Evolutionary conservation across 306 rosid genomes (phyloP).

Genomic region (Lagenaria siceraria): DNA sequence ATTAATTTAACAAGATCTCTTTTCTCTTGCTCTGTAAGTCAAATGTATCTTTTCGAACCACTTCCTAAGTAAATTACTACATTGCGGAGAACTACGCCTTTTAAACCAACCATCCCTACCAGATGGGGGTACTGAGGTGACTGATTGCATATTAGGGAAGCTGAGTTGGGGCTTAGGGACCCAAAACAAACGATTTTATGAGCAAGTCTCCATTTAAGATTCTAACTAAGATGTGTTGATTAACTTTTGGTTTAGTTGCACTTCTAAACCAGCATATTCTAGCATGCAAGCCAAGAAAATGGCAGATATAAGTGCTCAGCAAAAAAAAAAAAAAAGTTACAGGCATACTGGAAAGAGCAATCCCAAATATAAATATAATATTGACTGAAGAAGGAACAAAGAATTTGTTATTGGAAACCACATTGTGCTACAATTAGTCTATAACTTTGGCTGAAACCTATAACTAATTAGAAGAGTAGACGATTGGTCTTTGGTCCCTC

Average conservation of each 20-base stretch:
- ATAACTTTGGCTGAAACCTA: neutral
- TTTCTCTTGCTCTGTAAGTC: too few relatives aligned
- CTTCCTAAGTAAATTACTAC: neutral
- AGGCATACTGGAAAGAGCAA: neutral
- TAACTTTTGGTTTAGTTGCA: neutral
- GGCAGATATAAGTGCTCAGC: neutral
- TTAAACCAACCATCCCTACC: neutral
- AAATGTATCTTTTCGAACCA: too few relatives aligned
- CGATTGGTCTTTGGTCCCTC: neutral
- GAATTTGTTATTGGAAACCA: neutral
- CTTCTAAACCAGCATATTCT: neutral
- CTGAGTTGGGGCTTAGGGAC: neutral
- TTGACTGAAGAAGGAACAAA: neutral
- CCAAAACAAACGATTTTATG: neutral
- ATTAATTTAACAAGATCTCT: too few relatives aligned
- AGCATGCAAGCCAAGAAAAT: neutral
- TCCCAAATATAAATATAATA: neutral
- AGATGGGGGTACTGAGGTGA: neutral
- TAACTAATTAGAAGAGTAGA: neutral
- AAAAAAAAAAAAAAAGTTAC: neutral
- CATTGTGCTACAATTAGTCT: neutral
- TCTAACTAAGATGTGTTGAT: neutral
- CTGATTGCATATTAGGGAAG: neutral
- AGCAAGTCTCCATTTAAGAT: neutral
- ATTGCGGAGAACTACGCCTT: neutral